Conservation (phyloP, 2,329 filamentous ascomycete species). For the Fusarium brevicatenulatum region DNA sequence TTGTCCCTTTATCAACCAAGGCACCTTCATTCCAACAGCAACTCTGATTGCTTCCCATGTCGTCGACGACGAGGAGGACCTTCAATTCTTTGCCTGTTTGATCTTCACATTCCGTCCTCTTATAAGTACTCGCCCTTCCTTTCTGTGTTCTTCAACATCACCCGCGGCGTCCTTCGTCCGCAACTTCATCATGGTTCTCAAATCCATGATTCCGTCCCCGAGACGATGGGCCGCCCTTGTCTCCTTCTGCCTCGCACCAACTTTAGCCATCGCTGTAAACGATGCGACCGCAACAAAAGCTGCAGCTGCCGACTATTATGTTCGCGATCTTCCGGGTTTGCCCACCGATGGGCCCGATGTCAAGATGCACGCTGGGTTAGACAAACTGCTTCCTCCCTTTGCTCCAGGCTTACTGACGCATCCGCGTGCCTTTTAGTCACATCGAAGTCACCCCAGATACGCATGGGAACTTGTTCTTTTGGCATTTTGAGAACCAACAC, state of each 20-base stretch:
- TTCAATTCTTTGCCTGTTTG: slow-evolving; percentile 3
- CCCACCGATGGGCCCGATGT: slow-evolving; percentile 76
- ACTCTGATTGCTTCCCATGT: slow-evolving; percentile 25
- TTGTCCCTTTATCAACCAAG: slow-evolving; percentile 20
- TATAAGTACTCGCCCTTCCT: slow-evolving; percentile 7
- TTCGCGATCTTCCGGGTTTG: slow-evolving; percentile 84
- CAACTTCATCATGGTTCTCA: slow-evolving; percentile 41
- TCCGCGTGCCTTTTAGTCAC: slow-evolving; percentile 67
- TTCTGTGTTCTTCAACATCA: slow-evolving; percentile 10
- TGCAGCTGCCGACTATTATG: slow-evolving; percentile 82
- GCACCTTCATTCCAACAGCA: slow-evolving; percentile 28
- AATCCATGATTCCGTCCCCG: slow-evolving; percentile 38
- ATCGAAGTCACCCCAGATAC: slow-evolving; percentile 86
- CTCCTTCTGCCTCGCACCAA: slow-evolving; percentile 56
- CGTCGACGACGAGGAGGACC: slow-evolving; percentile 9
- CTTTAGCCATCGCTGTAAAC: slow-evolving; percentile 46
- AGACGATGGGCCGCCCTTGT: slow-evolving; percentile 48
- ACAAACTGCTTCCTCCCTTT: slow-evolving; percentile 22
- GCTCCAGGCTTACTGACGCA: slow-evolving; percentile 37
- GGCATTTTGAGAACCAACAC: slow-evolving; percentile 96
- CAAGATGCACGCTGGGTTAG: slow-evolving; percentile 99
- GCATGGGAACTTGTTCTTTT: slow-evolving; percentile 97
- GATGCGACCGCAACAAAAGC: slow-evolving; percentile 40
- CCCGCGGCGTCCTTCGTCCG: slow-evolving; percentile 32
- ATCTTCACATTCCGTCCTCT: slow-evolving; percentile 6